A percentile compares a stretch with the other conserved stretches of the same genome.
These are phyloP conservation scores for Monilinia laxa DNA, from an alignment of 2,329 filamentous ascomycete species.

Conservation along the genomic window DNA sequence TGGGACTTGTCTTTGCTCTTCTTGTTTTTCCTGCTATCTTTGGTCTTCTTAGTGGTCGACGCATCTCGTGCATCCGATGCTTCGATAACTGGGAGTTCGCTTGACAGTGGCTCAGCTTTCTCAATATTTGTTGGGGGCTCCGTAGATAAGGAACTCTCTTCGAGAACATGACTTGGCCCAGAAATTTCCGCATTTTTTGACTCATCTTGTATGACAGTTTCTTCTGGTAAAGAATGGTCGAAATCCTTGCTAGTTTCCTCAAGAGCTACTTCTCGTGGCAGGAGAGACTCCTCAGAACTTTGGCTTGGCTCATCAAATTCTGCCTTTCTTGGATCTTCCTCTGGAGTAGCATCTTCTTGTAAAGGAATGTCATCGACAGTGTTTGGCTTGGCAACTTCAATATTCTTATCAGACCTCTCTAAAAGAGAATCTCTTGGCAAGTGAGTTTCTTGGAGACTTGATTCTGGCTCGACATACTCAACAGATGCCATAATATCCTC, in stretches of 20 bases:
- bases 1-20: not conserved
- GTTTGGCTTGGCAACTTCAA: not conserved
- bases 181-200: not conserved
- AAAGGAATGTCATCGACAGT: not conserved
- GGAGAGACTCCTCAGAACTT: not conserved
- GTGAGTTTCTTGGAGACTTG: not conserved
- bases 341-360: not conserved
- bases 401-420: not conserved
- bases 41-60: not conserved
- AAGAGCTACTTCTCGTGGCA: not conserved
- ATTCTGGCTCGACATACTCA: not conserved
- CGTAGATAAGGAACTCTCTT: not conserved
- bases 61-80: not conserved
- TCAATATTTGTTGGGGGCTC: not conserved
- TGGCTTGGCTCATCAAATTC: not conserved
- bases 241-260: not conserved
- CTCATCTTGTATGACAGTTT: not conserved
- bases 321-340: not conserved
- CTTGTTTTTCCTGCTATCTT: not conserved
- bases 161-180: not conserved
- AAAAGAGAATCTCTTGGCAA: not conserved
- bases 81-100: not conserved
- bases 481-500: slow-evolving; percentile 1
- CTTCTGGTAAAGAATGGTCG: not conserved
- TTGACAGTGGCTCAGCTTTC: not conserved